phyloP scores from a whole-genome alignment of 108 stramenopile genomes.

The Pseudonitzschia delicatissima region DNA sequence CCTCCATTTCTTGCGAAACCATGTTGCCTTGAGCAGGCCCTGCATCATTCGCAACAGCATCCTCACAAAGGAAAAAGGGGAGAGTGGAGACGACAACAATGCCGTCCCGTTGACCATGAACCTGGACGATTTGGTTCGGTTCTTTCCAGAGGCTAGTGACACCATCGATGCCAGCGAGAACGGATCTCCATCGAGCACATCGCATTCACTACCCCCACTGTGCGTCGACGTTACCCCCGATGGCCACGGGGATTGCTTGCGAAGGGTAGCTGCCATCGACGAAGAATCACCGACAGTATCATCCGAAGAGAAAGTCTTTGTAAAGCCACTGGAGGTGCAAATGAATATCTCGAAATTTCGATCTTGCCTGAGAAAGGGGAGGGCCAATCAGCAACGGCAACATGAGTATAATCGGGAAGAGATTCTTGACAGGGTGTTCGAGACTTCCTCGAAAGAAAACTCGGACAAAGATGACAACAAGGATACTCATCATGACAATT shows the following conservation, averaged over 20 bases:
- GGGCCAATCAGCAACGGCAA: not conserved
- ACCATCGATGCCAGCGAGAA: not conserved
- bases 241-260: slow-evolving; percentile 87
- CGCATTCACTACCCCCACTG: slow-evolving; percentile 1
- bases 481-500: not conserved
- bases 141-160: slow-evolving; percentile 12
- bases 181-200: slow-evolving; percentile 12
- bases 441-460: not conserved
- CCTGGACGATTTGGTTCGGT: slow-evolving; percentile 59
- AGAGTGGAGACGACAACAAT: not conserved
- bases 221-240: slow-evolving; percentile 89
- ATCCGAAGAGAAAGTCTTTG: slow-evolving; percentile 60
- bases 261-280: slow-evolving; percentile 25
- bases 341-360: slow-evolving; percentile 71
- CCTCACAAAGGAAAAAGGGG: not conserved
- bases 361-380: slow-evolving; percentile 31
- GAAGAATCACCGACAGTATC: not conserved
- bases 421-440: slow-evolving; percentile 1
- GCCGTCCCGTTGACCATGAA: slow-evolving; percentile 33
- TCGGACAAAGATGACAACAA: not conserved
- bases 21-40: slow-evolving; percentile 54
- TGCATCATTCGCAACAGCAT: slow-evolving; percentile 78
- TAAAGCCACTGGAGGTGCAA: slow-evolving; percentile 70
- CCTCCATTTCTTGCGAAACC: slow-evolving; percentile 65
- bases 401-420: not conserved